Percentiles rank a stretch among this genome's conserved stretches.
Evolutionary conservation across 2,329 filamentous ascomycete species (phyloP).

Genomic region (Clonostachys byssicola): DNA sequence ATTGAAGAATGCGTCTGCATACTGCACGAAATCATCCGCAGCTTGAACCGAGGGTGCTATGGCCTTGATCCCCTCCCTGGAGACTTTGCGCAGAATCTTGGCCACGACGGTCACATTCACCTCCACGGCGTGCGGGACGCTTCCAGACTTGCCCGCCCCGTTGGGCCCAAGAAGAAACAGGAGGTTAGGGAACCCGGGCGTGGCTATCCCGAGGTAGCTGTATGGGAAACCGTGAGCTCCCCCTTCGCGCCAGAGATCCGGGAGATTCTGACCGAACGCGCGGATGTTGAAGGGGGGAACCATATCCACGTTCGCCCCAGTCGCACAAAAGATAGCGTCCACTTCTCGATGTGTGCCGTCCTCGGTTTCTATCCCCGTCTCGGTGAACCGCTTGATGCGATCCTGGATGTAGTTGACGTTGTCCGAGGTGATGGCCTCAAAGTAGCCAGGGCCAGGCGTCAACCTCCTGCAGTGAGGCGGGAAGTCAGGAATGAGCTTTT

Average conservation of each 20-base stretch:
- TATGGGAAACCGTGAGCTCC: constrained; percentile 16
- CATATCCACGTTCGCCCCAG: neutral
- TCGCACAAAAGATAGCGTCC: neutral
- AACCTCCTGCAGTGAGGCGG: constrained; percentile 14
- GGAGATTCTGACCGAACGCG: neutral
- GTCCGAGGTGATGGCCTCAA: constrained; percentile 11
- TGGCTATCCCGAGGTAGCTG: constrained; percentile 60
- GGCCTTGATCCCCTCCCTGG: constrained; percentile 58
- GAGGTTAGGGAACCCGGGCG: constrained; percentile 64
- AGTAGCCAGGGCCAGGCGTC: constrained; percentile 13
- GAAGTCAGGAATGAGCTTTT: constrained; percentile 10
- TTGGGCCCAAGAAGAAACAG: constrained; percentile 61
- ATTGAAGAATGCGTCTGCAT: constrained; percentile 35
- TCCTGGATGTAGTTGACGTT: constrained; percentile 2
- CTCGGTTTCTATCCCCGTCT: neutral
- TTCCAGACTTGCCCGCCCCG: constrained; percentile 17
- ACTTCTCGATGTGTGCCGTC: neutral
- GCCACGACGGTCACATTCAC: constrained; percentile 49
- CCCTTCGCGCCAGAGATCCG: constrained; percentile 30
- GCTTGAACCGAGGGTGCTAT: neutral
- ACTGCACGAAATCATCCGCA: constrained; percentile 12
- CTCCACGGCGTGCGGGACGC: constrained; percentile 17
- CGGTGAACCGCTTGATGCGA: neutral
- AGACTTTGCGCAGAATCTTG: constrained; percentile 59
- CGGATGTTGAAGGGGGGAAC: neutral